A percentile compares a stretch with the other conserved stretches of the same genome.
These are phyloP conservation scores for Auriscalpium orientale DNA, from an alignment of 768 basidiomycete genomes.

Conservation along the genomic window DNA sequence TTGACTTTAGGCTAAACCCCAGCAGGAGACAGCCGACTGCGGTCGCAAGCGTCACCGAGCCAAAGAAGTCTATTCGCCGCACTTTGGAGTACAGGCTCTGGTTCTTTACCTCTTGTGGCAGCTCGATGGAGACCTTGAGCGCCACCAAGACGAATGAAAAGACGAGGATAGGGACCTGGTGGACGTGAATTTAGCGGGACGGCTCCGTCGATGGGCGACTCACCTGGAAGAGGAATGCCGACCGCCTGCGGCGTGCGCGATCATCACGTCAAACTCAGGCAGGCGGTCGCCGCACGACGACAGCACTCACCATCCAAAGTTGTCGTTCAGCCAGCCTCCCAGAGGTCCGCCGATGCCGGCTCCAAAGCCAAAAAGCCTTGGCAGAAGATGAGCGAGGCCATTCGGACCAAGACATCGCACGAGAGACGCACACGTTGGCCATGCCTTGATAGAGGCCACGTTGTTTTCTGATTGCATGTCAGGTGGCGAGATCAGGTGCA, in stretches of 20 bases:
- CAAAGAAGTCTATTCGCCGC: slow-evolving; percentile 76
- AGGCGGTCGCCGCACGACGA: background rate
- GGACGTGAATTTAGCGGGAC: background rate
- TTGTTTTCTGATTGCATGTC: slow-evolving; percentile 48
- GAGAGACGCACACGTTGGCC: slow-evolving; percentile 64
- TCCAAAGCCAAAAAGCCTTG: slow-evolving; percentile 77
- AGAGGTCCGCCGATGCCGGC: slow-evolving; percentile 73
- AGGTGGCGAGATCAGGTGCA: background rate
- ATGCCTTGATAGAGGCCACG: slow-evolving; percentile 89
- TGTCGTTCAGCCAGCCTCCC: slow-evolving; percentile 82
- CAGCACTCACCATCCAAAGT: slow-evolving; percentile 61
- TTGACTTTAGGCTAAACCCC: slow-evolving; percentile 69
- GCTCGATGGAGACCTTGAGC: slow-evolving; percentile 68
- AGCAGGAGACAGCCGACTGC: slow-evolving; percentile 65
- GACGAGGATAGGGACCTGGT: slow-evolving; percentile 68
- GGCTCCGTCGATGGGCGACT: slow-evolving; percentile 10
- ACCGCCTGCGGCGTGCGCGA: slow-evolving; percentile 45
- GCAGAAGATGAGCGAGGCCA: background rate
- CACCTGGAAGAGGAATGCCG: slow-evolving; percentile 83
- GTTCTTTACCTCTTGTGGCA: slow-evolving; percentile 59
- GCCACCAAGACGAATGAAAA: slow-evolving; percentile 65
- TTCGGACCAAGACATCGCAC: background rate
- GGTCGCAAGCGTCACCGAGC: slow-evolving; percentile 72
- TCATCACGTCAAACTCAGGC: no score
- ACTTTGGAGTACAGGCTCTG: slow-evolving; percentile 57